Base-by-base conservation (phyloP, 1,284 basidiomycete genomes). In the Microbotryum scabiosae region DNA sequence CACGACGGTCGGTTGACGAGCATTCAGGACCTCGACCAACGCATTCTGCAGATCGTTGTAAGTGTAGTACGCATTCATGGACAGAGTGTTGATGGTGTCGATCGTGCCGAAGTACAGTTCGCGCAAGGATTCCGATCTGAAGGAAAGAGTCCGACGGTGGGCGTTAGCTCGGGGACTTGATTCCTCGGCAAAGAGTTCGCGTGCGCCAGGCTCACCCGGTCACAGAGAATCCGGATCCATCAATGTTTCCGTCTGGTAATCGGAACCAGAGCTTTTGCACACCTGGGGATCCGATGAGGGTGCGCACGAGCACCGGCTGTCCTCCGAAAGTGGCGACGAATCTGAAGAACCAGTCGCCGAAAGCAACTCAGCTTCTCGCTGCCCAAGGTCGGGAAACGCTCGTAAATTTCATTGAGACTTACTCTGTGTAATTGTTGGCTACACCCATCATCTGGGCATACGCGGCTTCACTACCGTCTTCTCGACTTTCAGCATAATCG, bases 401-500 rank as follows among this genome's bases (percentile, higher is more conserved):
- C 41, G 20, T 16, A 14, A 12, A 26, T 16, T 14, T 50, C 20
- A 25, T 25, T 8, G 36, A 12, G 20, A 41, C 36, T 18, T 41
- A 16, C 49, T 51, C 53, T 9, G 57, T 62, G 23, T 23, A 59
- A 10, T 28, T 51, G 47, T 63, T 56, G 16, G 52, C 25, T 0
- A 56, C 57, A 23, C 56, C 59, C 16, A 55, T 50, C 59, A 65
- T 65, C 5, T 51, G 47, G 8, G 66, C 63, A 21, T 56, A 60
- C 10, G 66, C 63, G 30, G 59, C 66, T 48, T 57, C 61, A n/a
- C 61, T 65, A 16, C 66, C 66, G 1, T 18, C 30, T 51, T 67
- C 64, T 21, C 66, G 55, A 7, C 54, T 50, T 20, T 46, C 10
- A 2, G 59, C 55, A 46, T 67, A 67, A 4, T 20, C 18, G 18